Conservation (phyloP, 2,329 filamentous ascomycete genomes). For the Colletotrichum viniferum region DNA sequence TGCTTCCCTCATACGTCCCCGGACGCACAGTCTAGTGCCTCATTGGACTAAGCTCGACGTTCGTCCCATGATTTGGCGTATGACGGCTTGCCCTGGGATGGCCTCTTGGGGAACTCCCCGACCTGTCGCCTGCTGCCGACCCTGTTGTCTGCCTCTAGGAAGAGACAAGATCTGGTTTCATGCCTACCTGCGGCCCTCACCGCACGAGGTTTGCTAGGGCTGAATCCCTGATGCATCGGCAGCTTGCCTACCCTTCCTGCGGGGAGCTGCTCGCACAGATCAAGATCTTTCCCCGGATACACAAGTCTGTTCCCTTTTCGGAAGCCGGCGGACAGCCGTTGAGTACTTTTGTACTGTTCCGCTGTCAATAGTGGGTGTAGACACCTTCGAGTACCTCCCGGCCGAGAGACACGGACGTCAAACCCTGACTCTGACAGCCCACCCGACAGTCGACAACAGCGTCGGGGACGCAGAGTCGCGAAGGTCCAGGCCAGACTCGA, state of each 20-base stretch:
- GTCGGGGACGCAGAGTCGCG: conserved; percentile 9
- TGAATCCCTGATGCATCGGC: neutral
- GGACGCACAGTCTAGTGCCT: neutral
- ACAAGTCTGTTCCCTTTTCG: neutral
- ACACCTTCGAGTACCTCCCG: neutral
- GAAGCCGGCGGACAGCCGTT: neutral
- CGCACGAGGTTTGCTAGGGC: neutral
- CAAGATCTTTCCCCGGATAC: neutral
- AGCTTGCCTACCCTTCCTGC: neutral
- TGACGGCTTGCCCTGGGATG: neutral
- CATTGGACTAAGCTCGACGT: neutral
- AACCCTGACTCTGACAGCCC: neutral
- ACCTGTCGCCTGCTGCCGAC: neutral
- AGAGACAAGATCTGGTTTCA: neutral
- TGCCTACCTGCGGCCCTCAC: neutral
- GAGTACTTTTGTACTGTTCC: neutral
- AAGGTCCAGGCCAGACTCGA: neutral
- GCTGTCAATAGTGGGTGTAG: neutral
- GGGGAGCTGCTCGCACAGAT: neutral
- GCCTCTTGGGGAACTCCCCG: neutral
- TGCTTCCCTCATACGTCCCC: neutral
- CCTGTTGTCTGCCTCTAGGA: neutral
- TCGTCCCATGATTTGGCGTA: neutral
- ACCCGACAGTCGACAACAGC: neutral
- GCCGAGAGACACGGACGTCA: neutral